These are phyloP conservation scores for Catunica adiposa DNA, from an alignment of 2,329 filamentous ascomycete genomes.

Conservation along the genomic window DNA sequence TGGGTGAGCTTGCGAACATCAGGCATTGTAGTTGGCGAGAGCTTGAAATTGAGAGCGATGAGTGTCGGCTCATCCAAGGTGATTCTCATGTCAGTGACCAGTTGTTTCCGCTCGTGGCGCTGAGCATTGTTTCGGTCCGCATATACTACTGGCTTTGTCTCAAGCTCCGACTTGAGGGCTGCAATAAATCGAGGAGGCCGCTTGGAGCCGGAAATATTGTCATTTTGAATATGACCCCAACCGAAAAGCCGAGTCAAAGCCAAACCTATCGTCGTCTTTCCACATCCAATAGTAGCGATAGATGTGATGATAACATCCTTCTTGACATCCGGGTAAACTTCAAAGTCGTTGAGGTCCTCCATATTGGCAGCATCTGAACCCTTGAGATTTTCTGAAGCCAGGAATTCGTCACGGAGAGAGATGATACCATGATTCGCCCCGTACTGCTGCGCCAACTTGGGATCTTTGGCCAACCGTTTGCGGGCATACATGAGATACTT, in stretches of 20 bases:
- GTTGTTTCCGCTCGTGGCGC: constrained; percentile 69
- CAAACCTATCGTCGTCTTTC: constrained; percentile 83
- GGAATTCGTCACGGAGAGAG: constrained; percentile 70
- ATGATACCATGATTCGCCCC: constrained; percentile 91
- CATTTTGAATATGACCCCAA: constrained; percentile 92
- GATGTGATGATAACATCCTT: constrained; percentile 69
- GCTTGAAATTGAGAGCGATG: constrained; percentile 77
- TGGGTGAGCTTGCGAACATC: constrained; percentile 59
- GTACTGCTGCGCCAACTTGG: constrained; percentile 53
- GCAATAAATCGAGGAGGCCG: constrained; percentile 57
- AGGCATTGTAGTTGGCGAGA: constrained; percentile 59
- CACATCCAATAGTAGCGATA: constrained; percentile 85
- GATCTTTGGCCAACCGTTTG: constrained; percentile 51
- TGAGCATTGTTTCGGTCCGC: constrained; percentile 93
- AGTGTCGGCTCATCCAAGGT: constrained; percentile 49
- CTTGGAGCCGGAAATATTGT: constrained; percentile 71
- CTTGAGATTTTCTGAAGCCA: constrained; percentile 66
- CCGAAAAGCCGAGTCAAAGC: constrained; percentile 68
- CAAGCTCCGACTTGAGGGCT: constrained; percentile 48
- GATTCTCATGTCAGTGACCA: constrained; percentile 60
- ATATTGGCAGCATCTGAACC: constrained; percentile 75
- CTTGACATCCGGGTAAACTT: constrained; percentile 33
- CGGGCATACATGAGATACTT: constrained; percentile 77
- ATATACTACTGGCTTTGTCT: constrained; percentile 54
- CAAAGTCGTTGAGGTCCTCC: constrained; percentile 36